phyloP scores from a whole-genome alignment of 352 stramenopile species.

The Globisporangium abappressorium region DNA sequence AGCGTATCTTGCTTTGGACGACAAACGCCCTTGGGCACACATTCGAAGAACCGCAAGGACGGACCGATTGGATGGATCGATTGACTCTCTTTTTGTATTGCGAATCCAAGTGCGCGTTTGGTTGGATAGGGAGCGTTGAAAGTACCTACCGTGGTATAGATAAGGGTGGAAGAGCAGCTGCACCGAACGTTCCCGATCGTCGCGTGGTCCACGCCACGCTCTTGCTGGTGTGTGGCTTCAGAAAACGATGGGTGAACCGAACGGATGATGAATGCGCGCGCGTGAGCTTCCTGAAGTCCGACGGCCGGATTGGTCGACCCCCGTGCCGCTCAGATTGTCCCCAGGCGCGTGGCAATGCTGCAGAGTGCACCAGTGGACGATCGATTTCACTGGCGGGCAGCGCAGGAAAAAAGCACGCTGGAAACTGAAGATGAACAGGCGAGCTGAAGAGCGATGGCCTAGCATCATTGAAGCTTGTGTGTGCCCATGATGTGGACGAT shows the following conservation, averaged over 20 bases:
- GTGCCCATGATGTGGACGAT: no score
- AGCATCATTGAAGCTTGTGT: no score
- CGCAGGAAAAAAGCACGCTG: neutral
- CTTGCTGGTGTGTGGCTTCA: constrained; percentile 5
- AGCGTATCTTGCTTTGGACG: neutral
- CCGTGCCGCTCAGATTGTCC: neutral
- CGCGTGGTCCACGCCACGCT: constrained; percentile 7
- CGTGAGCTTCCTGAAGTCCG: neutral
- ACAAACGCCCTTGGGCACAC: no score
- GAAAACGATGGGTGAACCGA: constrained; percentile 4
- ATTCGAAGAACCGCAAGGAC: neutral
- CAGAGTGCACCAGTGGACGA: neutral
- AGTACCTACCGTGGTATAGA: constrained; percentile 12
- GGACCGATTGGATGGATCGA: neutral
- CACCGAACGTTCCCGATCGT: constrained; percentile 9
- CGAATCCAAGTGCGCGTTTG: neutral
- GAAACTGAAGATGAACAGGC: constrained; percentile 4
- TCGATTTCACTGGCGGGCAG: neutral
- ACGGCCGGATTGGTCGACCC: constrained; percentile 1
- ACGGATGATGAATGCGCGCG: neutral
- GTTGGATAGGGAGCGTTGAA: neutral
- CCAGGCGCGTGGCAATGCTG: constrained; percentile 9
- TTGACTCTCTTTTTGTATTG: constrained; percentile 4
- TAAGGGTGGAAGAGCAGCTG: constrained; percentile 13
- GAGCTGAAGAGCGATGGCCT: neutral